Percentiles rank a stretch among this genome's conserved stretches.
phyloP scores from a whole-genome alignment of 2,329 filamentous ascomycete genomes.

The Curvularia lunata region DNA sequence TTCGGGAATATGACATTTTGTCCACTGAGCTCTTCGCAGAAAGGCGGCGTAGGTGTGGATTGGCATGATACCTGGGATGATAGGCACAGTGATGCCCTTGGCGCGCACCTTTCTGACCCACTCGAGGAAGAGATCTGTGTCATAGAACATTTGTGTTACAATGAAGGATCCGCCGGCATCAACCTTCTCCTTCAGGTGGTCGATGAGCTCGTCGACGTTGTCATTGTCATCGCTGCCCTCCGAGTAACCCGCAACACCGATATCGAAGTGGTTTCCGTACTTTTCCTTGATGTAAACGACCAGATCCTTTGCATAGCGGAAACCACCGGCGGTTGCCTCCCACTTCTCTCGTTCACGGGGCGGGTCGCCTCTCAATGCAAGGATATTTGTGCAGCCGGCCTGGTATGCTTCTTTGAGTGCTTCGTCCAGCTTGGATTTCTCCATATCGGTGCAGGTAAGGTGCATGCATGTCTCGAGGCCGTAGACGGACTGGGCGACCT shows the following conservation, averaged over 20 bases:
- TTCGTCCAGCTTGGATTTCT: conserved; percentile 85
- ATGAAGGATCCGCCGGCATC: conserved; percentile 93
- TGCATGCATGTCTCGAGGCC: conserved; percentile 99
- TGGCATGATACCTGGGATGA: conserved; percentile 88
- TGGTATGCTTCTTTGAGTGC: conserved; percentile 89
- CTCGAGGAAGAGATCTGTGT: conserved; percentile 89
- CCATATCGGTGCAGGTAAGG: conserved; percentile 98
- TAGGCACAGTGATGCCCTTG: conserved; percentile 81
- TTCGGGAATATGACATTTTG: conserved; percentile 81
- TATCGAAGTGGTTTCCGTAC: conserved; percentile 92
- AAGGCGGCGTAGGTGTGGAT: conserved; percentile 97
- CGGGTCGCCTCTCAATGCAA: conserved; percentile 91
- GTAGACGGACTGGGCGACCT: conserved; percentile 91
- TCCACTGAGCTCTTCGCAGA: conserved; percentile 86
- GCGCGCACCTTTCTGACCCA: conserved; percentile 89
- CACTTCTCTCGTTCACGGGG: conserved; percentile 93
- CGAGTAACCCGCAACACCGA: conserved; percentile 95
- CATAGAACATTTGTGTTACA: conserved; percentile 99
- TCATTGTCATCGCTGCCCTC: conserved; percentile 95
- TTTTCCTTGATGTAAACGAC: conserved; percentile 80
- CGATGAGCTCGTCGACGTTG: conserved; percentile 81
- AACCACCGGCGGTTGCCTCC: conserved; percentile 84
- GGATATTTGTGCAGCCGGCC: conserved; percentile 94
- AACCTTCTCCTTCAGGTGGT: conserved; percentile 96
- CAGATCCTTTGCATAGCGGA: conserved; percentile 90